phyloP scores from a whole-genome alignment of 305 asterid species.

The Fraxinus sp. region DNA sequence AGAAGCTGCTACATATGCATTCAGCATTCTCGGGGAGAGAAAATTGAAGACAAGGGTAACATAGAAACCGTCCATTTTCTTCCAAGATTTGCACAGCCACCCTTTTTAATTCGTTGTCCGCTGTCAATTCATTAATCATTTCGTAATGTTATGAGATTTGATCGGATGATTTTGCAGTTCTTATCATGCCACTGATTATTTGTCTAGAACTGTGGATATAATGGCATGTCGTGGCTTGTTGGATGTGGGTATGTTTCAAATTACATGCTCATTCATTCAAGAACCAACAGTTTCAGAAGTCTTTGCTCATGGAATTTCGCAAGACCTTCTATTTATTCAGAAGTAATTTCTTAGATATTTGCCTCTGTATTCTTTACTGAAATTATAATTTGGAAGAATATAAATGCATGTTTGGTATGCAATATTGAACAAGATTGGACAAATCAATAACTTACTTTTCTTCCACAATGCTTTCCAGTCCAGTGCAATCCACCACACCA shows the following conservation, averaged over 20 bases:
- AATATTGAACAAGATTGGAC: not conserved
- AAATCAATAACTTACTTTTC: not conserved
- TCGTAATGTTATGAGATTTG: not conserved
- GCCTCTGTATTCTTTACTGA: not conserved
- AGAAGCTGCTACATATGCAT: slow-evolving; percentile 31
- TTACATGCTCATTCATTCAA: not conserved
- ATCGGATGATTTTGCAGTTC: not conserved
- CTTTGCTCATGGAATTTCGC: not conserved
- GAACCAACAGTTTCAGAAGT: not conserved
- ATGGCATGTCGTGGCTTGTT: not conserved
- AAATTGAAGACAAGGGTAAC: slow-evolving; percentile 23
- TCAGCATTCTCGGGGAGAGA: not conserved
- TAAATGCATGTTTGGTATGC: not conserved
- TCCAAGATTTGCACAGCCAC: not conserved
- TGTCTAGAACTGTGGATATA: not conserved
- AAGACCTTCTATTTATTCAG: not conserved
- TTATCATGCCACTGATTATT: not conserved
- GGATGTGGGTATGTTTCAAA: not conserved
- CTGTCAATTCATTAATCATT: not conserved
- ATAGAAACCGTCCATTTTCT: not conserved
- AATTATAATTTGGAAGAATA: not conserved
- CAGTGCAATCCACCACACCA: not conserved
- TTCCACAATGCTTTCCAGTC: not conserved
- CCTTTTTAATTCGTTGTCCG: not conserved
- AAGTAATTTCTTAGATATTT: not conserved